These are phyloP conservation scores for Calonectria pseudoturangicola DNA, from an alignment of 2,329 filamentous ascomycete species.

Conservation along the genomic window DNA sequence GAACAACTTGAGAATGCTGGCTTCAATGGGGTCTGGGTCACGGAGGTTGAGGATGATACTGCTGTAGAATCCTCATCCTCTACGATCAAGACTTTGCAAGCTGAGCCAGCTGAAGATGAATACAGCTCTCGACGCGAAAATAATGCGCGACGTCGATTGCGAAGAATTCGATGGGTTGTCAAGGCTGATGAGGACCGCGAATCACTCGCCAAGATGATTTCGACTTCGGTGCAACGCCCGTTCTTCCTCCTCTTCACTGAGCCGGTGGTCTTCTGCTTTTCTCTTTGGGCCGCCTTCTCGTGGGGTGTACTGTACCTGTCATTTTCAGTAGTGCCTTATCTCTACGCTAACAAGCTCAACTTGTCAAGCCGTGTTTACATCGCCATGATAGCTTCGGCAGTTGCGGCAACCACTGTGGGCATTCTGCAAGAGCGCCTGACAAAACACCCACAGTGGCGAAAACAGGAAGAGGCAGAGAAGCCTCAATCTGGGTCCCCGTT, in stretches of 20 bases:
- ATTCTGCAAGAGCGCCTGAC: conserved; percentile 84
- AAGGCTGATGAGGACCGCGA: conserved; percentile 85
- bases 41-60: conserved; percentile 34
- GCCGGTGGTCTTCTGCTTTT: conserved; percentile 89
- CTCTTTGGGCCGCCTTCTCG: conserved; percentile 90
- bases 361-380: conserved; percentile 83
- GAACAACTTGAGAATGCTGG: conserved; percentile 81
- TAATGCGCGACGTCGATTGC: conserved; percentile 40
- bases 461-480: conserved; percentile 45
- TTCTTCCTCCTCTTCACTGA: conserved; percentile 87
- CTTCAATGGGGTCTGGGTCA: conserved; percentile 67
- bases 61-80: conserved; percentile 49
- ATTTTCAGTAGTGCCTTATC: conserved; percentile 86
- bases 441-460: conserved; percentile 62
- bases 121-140: conserved; percentile 22
- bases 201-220: conserved; percentile 81
- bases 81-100: conserved; percentile 44
- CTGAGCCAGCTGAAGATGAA: conserved; percentile 34
- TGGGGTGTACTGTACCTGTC: conserved; percentile 94
- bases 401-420: conserved; percentile 80
- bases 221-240: conserved; percentile 83
- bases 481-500: conserved; percentile 57
- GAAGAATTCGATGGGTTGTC: conserved; percentile 86
- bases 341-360: conserved; percentile 81
- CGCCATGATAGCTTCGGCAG: conserved; percentile 80